Base-by-base conservation (phyloP, 2,329 filamentous ascomycete species). In the Esteya vermicola region DNA sequence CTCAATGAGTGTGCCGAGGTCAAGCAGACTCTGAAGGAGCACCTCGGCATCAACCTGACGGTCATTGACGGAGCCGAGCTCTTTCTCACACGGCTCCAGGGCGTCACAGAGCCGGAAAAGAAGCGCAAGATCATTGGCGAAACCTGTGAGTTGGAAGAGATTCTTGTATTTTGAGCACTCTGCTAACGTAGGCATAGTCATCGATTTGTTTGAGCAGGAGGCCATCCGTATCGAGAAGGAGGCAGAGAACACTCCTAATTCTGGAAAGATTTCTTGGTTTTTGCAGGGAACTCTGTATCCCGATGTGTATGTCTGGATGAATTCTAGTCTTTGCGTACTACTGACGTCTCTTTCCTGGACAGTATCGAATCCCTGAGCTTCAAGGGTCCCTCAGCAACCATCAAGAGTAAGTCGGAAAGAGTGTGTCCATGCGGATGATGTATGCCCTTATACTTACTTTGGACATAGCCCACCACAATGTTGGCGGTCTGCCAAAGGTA, bases 21-120 rank as follows among this genome's bases (percentile, higher is more conserved):
- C 39, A 79, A 93, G 59, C 67, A 85, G 58, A 88, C 77, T 0
- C 72, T 96, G 3, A 69, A 70, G 2, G 58, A 86, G 52, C 78
- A 91, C 48, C 72, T 96, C 1, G 84, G 84, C 2, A 93, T 96
- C 59, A 91, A 94, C 58, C 68, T 96, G 3, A 93, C 84, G 0
- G 80, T 96, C 22, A 75, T 93, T 2, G 82, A 96, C 55, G 86
- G 76, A 0, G 70, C 72, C 9, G 68, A 93, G 45, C 64, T 72
- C 21, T 96, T 96, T 67, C 66, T 95, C n/a, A 63, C 64, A 23
- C 69, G 77, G 20, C 75, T 96, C 1, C 72, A 75, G 48, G 89
- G 85, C 16, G 74, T 94, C 21, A 65, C 63, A 0, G 85, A 78
- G 23, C 88, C 89, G 0, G 88, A 96, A 61, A 73, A 73, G 55